Evolutionary conservation across 2,329 filamentous ascomycete species (phyloP), one percentile per base, ranked within the genome.

Genomic region (Lasiodiplodia citricola): DNA sequence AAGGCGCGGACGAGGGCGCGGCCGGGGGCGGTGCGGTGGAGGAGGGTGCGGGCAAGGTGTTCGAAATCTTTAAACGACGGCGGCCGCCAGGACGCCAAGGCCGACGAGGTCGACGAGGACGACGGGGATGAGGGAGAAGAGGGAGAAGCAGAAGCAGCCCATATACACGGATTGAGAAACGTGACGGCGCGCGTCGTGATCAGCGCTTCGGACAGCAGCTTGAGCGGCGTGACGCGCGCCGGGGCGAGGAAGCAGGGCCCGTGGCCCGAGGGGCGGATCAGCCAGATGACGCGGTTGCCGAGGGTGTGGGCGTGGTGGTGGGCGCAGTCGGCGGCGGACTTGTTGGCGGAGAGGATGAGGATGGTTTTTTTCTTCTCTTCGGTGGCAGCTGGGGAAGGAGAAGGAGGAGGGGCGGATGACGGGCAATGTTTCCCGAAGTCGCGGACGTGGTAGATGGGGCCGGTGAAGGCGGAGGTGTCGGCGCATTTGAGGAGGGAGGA

Each of bases 121-220:
- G 25, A 28, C 2, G 25, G 4, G 25, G 25, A 28, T 3, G 3
- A 3, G 23, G 23, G 23, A 23, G 23, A 2, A 25, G 25, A 28
- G 1, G 25, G 25, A 4, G 25, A 28, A 1, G 25, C 4, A 1
- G 84, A 85, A 1, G 83, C 82, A 4, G 88, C 90, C 89, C 90
- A 94, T 14, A 91, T 85, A 75, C 91, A 94, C 0, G 92, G 92
- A 65, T 87, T 90, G 77, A 94, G 88, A 88, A 90, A 93, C 1
- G 88, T 91, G 64, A 94, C 79, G 70, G 91, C 84, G 0, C 92
- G 88, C 0, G 87, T 90, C 38, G 87, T 86, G 6, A 90, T 84
- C 4, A 93, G 83, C 73, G 89, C 87, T 77, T 93, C 91, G 0
- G 92, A 80, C 84, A 87, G 88, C 68, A 85, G 85, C 75, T 89